Percentiles rank a stretch among this genome's conserved stretches.
phyloP scores from a whole-genome alignment of 805 yeast species.

The Wickerhamia fluorescens region DNA sequence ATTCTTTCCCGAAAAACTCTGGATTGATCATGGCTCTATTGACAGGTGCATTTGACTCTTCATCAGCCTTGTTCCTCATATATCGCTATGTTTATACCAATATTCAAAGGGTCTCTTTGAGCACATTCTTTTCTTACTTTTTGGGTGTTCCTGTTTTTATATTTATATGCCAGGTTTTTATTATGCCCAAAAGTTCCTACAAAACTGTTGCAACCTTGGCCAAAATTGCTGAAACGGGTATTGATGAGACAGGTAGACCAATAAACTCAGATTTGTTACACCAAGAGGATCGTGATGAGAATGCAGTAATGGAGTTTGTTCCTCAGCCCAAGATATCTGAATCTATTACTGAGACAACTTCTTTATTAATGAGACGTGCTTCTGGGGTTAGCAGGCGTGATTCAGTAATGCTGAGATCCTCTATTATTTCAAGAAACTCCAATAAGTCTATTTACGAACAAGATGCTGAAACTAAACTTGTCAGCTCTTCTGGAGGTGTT shows the following conservation, averaged over 20 bases:
- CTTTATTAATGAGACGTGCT: conserved; percentile 30
- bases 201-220: conserved; percentile 64
- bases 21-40: conserved; percentile 24
- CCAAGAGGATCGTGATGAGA: conserved; percentile 23
- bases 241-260: conserved; percentile 63
- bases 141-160: conserved; percentile 75
- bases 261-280: conserved; percentile 39
- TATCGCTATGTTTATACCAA: conserved; percentile 61
- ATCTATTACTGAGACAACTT: conserved; percentile 34
- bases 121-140: conserved; percentile 59
- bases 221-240: conserved; percentile 63
- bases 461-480: conserved; percentile 51
- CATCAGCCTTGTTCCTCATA: conserved; percentile 76
- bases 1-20: conserved; percentile 31
- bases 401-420: conserved; percentile 29
- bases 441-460: conserved; percentile 59
- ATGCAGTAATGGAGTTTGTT: conserved; percentile 7
- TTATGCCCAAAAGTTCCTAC: conserved; percentile 78
- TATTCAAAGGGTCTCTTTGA: conserved; percentile 35
- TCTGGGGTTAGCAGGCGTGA: conserved; percentile 21
- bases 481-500: conserved; percentile 42
- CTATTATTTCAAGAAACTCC: conserved; percentile 27
- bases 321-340: conserved; percentile 17
- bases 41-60: conserved; percentile 89
- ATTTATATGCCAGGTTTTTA: conserved; percentile 57